Conservation (phyloP, 2,329 filamentous ascomycete genomes). For the Arthrinium phaeospermum region DNA sequence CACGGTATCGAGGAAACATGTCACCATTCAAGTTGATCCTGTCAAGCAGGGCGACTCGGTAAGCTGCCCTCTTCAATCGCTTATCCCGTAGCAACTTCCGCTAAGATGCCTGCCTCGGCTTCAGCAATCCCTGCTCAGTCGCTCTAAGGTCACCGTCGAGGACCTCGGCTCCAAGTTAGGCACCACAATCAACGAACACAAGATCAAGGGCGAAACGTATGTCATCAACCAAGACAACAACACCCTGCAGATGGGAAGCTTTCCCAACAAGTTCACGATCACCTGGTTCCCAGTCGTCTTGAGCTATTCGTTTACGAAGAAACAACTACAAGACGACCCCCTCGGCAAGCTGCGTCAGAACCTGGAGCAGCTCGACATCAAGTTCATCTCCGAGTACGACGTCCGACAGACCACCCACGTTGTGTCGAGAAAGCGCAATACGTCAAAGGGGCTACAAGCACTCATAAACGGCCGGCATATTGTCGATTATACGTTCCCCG, state of each 20-base stretch:
- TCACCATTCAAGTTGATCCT: constrained; percentile 74
- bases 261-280: constrained; percentile 69
- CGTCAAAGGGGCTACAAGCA: constrained; percentile 83
- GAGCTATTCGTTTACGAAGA: constrained; percentile 77
- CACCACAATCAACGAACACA: constrained; percentile 75
- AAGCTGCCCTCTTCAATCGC: constrained; percentile 37
- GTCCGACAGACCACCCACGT: constrained; percentile 80
- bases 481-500: constrained; percentile 75
- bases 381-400: constrained; percentile 77
- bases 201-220: constrained; percentile 67
- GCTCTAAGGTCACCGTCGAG: constrained; percentile 74
- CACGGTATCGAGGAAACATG: constrained; percentile 86
- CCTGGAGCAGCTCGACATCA: constrained; percentile 88
- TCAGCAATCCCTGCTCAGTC: constrained; percentile 66
- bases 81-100: not conserved
- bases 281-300: constrained; percentile 83
- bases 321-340: constrained; percentile 71
- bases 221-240: constrained; percentile 64
- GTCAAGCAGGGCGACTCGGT: constrained; percentile 73
- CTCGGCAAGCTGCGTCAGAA: constrained; percentile 65
- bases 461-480: constrained; percentile 82
- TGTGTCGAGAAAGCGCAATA: constrained; percentile 88
- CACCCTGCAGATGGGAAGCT: constrained; percentile 74
- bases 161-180: constrained; percentile 87
- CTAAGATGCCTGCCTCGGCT: not conserved